These are phyloP conservation scores for Trichosporon ovoides DNA, from an alignment of 1,284 basidiomycete genomes.

Conservation along the genomic window DNA sequence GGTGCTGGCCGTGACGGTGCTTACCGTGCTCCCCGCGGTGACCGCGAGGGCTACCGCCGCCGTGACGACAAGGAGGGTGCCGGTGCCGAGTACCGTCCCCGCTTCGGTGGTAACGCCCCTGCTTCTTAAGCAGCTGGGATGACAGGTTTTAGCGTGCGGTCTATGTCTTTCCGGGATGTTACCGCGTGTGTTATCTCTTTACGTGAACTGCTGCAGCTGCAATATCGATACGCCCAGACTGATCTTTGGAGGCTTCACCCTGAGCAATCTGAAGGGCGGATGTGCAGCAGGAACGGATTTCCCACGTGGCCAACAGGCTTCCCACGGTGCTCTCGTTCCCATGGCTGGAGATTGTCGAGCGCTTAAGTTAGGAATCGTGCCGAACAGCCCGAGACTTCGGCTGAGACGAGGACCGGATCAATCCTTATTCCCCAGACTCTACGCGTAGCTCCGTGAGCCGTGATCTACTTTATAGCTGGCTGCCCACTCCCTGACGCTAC, in stretches of 20 bases:
- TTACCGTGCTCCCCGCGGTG: slow-evolving; percentile 72
- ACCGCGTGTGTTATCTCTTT: not conserved
- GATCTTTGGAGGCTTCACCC: not conserved
- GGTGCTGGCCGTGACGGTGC: slow-evolving; percentile 54
- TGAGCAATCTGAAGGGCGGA: too few species aligned
- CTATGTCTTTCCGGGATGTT: not conserved
- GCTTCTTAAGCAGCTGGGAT: slow-evolving; percentile 7
- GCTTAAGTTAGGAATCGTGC: slow-evolving; percentile 4
- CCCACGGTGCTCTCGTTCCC: not conserved
- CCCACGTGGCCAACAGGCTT: not conserved
- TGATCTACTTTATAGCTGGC: slow-evolving; percentile 1
- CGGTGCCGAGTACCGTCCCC: slow-evolving; percentile 72
- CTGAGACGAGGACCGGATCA: slow-evolving; percentile 1
- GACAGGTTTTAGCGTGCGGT: slow-evolving; percentile 6
- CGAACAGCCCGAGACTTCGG: not conserved
- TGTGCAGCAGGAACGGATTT: not conserved
- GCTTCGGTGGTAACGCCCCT: slow-evolving; percentile 3
- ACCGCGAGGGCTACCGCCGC: slow-evolving; percentile 72
- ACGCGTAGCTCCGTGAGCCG: slow-evolving; percentile 1
- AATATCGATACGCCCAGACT: too few species aligned
- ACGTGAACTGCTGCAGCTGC: not conserved
- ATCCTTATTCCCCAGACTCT: not conserved
- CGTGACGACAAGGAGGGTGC: slow-evolving; percentile 58
- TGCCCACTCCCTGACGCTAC: not conserved
- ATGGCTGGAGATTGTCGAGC: slow-evolving; percentile 1